Base-by-base conservation (phyloP, 176 grass and related monocot genomes). In the Juncus inflexus region DNA sequence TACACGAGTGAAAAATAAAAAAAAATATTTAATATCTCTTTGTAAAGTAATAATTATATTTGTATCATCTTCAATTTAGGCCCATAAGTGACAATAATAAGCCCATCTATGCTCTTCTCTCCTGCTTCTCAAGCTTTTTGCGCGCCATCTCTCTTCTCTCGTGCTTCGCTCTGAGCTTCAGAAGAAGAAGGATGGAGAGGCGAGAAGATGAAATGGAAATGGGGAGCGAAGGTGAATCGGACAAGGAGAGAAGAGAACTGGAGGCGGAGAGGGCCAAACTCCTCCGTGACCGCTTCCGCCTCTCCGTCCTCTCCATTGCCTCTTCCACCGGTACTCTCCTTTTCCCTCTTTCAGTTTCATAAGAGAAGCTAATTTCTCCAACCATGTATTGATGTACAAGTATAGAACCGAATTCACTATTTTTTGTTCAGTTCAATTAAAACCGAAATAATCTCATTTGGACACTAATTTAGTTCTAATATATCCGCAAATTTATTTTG, bases 301-400 rank as follows among this genome's bases (percentile, higher is more conserved):
- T 99, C 72, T 62, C 83, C 54, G 83, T 92, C 70, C 83, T 97
- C 75, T 81, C 81, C 59, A 81, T 91, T n/a, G 83, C 80, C 38
- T 81, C 76, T 37, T 76, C 78, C 38, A 82, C 89, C 81, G 95
- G 89, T 99, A 43, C 8, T 6, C 52, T 10, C 15, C 28, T 37
- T 67, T 38, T 60, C 40, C 8, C 11, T 52, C 63, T 43, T 60
- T 52, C 1, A 3, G 12, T 52, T 50, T 42, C 8, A 3, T 35
- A 12, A 52, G 19, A 7, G 16, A 28, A 51, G 45, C 45, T 15
- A 37, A 67, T 52, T 28, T 28, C 19, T 28, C 19, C 19, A 28
- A 28, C 19, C 19, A 28, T 28, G 1, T 28, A 28, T 28, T 28
- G 19, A 28, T 28, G 19, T 28, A 28, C 19, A 28, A 28, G 19